Base-by-base conservation (phyloP, 441 rosid genomes). In the Gossypium schwendimanii region DNA sequence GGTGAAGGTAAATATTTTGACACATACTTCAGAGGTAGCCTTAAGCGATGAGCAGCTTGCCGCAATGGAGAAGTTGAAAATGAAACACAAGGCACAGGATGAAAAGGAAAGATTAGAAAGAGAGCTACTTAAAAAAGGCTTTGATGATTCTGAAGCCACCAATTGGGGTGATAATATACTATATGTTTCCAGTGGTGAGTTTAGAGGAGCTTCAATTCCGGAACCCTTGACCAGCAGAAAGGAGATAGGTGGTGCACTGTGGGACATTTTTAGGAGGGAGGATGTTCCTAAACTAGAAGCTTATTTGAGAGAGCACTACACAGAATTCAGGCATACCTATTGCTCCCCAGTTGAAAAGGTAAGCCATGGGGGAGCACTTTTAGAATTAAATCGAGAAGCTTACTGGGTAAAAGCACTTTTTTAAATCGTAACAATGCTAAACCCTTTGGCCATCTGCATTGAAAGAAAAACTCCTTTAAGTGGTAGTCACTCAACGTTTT, bases 211-310 rank as follows among this genome's bases (percentile, higher is more conserved):
- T 21, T 8, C 33, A 17, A 31, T 6, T 28, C 57, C 55, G 12
- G 39, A 57, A 69, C 28, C 14, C 26, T 57, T 45, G 11, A 21
- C 23, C 0, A 59, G 70, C 1, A 49, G 33, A 74, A 70, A 58
- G 26, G 77, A 73, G 54, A 75, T 74, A 5, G 86, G 79, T 0
- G 91, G 88, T 33, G 99, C 99, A 3, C 72, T 95, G 12, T 95
- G 99, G 98, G 99, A 95, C 73, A 95, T 95, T 77, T 95, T 93
- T 75, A 87, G 91, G 75, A 90, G 96, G 79, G 91, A 89, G 78
- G 97, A 93, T 82, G 91, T 91, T 54, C 91, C 95, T 17, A 84
- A 82, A 85, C 75, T 95, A 52, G 91, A 86, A 65, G 87, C 82
- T 41, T 95, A 93, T 85, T 85, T 93, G 5, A 82, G 81, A 55